Conservation (phyloP, 2,329 filamentous ascomycete genomes). For the Exophiala lecanii-corni region DNA sequence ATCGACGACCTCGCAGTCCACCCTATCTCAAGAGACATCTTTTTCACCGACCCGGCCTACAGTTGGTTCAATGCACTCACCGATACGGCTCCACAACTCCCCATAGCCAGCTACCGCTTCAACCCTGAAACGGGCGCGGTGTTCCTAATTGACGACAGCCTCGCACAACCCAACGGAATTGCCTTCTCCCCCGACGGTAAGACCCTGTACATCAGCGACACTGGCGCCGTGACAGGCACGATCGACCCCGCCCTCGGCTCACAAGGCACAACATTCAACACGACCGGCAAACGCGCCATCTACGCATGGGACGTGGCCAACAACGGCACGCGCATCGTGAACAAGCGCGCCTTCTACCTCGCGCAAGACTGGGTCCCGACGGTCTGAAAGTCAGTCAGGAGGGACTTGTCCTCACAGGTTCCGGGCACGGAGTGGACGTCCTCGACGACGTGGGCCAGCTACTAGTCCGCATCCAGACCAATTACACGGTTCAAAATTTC, state of each 20-base stretch:
- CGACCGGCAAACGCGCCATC: slow-evolving; percentile 21
- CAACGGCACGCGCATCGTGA: slow-evolving; percentile 33
- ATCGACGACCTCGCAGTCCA: slow-evolving; percentile 43
- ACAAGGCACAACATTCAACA: slow-evolving; percentile 20
- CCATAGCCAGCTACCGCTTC: slow-evolving; percentile 38
- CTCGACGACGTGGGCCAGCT: slow-evolving; percentile 36
- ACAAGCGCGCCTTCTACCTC: slow-evolving; percentile 39
- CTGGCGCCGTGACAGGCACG: slow-evolving; percentile 30
- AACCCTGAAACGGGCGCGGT: slow-evolving; percentile 32
- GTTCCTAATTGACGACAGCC: slow-evolving; percentile 36
- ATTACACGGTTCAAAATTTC: slow-evolving; percentile 43
- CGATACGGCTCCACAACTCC: slow-evolving; percentile 34
- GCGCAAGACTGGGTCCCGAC: slow-evolving; percentile 37
- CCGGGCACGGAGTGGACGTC: slow-evolving; percentile 39
- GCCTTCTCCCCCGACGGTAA: slow-evolving; percentile 39
- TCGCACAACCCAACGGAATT: slow-evolving; percentile 41
- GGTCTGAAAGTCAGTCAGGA: slow-evolving; percentile 41
- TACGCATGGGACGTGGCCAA: slow-evolving; percentile 38
- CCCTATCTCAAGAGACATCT: slow-evolving; percentile 39
- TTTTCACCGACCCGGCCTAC: slow-evolving; percentile 47
- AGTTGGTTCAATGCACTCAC: slow-evolving; percentile 34
- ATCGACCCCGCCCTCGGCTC: slow-evolving; percentile 27
- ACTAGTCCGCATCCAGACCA: slow-evolving; percentile 40
- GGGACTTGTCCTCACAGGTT: slow-evolving; percentile 38
- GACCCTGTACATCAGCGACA: slow-evolving; percentile 40